A percentile compares a stretch with the other conserved stretches of the same genome.
Conservation (phyloP, 768 basidiomycete genomes). For the Leucocoprinus sp. region DNA sequence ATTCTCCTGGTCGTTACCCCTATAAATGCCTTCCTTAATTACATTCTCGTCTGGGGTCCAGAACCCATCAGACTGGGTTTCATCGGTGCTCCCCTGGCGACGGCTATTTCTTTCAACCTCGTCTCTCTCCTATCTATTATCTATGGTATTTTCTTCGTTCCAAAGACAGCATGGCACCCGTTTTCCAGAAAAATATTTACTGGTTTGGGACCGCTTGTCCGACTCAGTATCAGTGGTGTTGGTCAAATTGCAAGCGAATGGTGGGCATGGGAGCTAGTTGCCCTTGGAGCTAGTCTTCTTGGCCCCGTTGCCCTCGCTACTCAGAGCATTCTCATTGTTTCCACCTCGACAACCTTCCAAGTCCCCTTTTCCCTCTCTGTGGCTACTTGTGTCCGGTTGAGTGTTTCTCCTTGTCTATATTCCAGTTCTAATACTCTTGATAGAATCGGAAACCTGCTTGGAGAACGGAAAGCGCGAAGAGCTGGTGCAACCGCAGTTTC, state of each 20-base stretch:
- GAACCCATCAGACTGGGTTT: conserved; percentile 74
- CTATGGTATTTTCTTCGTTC: conserved; percentile 54
- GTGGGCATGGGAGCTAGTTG: conserved; percentile 95
- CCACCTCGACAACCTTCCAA: conserved; percentile 71
- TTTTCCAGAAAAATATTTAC: conserved; percentile 56
- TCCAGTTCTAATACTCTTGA: background rate
- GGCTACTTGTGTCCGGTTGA: conserved; percentile 77
- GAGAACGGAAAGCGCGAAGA: conserved; percentile 66
- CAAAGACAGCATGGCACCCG: conserved; percentile 83
- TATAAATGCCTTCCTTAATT: conserved; percentile 77
- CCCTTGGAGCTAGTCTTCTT: conserved; percentile 49
- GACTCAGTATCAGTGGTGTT: conserved; percentile 77
- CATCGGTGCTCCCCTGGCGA: conserved; percentile 87
- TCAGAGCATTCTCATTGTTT: conserved; percentile 79
- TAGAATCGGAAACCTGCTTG: conserved; percentile 85
- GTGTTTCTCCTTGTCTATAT: background rate
- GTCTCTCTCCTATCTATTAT: conserved; percentile 52
- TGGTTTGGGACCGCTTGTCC: conserved; percentile 57
- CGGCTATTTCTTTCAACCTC: conserved; percentile 84
- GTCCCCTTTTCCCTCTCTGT: conserved; percentile 77
- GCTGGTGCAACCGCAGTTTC: conserved; percentile 62
- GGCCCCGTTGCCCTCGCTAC: conserved; percentile 79
- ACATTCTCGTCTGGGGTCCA: conserved; percentile 84
- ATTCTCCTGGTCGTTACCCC: conserved; percentile 81
- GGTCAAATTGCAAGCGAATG: conserved; percentile 86